Base-by-base conservation (phyloP, 257 asterid species). In the Lycium ferocissimum region DNA sequence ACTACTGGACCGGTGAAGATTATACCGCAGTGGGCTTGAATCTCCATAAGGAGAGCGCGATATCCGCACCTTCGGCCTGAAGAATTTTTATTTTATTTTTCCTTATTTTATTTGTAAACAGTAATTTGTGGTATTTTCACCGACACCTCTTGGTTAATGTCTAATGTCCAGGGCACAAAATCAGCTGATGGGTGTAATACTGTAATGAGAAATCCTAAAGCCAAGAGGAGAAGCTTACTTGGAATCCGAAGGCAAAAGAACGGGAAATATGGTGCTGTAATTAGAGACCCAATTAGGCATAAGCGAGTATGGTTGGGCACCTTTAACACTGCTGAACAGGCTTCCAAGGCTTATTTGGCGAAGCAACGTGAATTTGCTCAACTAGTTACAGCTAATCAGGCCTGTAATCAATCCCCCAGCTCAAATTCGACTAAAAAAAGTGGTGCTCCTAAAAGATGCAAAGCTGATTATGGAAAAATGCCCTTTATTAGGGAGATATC, bases 401-500 rank as follows among this genome's bases (percentile, higher is more conserved):
- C 2, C 2, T 58, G 9, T 58, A 58, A 2, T 58, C 7, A 17
- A 58, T 58, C 22, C 63, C 20, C 63, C 20, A 51, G 81, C 61
- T 75, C 81, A 75, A 75, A 73, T 47, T 73, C 12, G 10, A 72
- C 38, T 38, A 38, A 38, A 2, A 5, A 2, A 38, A 38, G 43
- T 38, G 43, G 4, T 38, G 9, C 37, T 62, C 14, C 37, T 62
- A 6, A 57, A 57, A 57, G 22, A 13, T 14, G 61, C n/a, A 56
- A 56, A 56, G 8, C 20, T 7, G 20, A 49, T 49, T 2, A 20
- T 49, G 81, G 13, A 11, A 75, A 49, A 49, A 75, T 12, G 3
- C 81, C 40, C 43, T 13, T 75, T 75, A 75, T 75, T 22, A 56
- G 7, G 22, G 81, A 75, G 81, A 12, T 75, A 49, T 70, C 79